A percentile compares a stretch with the other conserved stretches of the same genome.
Conservation (phyloP, 2,329 filamentous ascomycete genomes). For the Fusarium tanahbumbuense region DNA sequence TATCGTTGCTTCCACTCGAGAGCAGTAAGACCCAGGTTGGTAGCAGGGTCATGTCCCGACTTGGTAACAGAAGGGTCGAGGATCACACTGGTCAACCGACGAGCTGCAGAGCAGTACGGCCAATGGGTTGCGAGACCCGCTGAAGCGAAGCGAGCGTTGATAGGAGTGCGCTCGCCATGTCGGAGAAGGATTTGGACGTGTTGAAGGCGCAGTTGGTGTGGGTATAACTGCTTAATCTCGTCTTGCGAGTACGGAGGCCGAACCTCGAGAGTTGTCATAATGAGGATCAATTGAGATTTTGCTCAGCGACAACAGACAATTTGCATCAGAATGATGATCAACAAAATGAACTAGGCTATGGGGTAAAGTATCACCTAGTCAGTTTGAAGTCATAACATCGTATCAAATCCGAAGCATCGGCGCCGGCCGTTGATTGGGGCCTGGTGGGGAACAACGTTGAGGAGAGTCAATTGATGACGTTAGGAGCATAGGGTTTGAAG, state of each 20-base stretch:
- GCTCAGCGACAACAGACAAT: not conserved
- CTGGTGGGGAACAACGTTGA: slow-evolving; percentile 10
- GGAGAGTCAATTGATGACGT: slow-evolving; percentile 9
- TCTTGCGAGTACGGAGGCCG: slow-evolving; percentile 81
- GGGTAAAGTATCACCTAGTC: not conserved
- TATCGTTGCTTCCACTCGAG: slow-evolving; percentile 77
- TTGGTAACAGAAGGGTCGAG: slow-evolving; percentile 56
- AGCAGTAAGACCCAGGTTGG: slow-evolving; percentile 53
- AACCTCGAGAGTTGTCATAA: slow-evolving; percentile 83
- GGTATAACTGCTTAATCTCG: slow-evolving; percentile 86
- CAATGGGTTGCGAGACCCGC: slow-evolving; percentile 76
- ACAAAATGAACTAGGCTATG: not conserved
- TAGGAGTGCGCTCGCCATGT: slow-evolving; percentile 85
- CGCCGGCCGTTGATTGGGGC: slow-evolving; percentile 28
- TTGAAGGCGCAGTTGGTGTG: slow-evolving; percentile 80
- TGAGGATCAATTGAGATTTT: not conserved
- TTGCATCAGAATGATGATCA: not conserved
- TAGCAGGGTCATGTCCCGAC: slow-evolving; percentile 44
- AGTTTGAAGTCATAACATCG: slow-evolving; percentile 17
- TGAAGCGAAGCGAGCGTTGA: slow-evolving; percentile 89
- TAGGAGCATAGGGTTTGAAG: not conserved
- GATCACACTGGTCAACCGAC: slow-evolving; percentile 70
- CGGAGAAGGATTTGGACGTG: slow-evolving; percentile 89
- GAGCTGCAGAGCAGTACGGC: slow-evolving; percentile 88
- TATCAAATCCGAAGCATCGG: slow-evolving; percentile 17